Evolutionary conservation across 805 yeast genomes (phyloP), one percentile per base, ranked within the genome.

Genomic region (Kluyveromyces dobzhanskii): DNA sequence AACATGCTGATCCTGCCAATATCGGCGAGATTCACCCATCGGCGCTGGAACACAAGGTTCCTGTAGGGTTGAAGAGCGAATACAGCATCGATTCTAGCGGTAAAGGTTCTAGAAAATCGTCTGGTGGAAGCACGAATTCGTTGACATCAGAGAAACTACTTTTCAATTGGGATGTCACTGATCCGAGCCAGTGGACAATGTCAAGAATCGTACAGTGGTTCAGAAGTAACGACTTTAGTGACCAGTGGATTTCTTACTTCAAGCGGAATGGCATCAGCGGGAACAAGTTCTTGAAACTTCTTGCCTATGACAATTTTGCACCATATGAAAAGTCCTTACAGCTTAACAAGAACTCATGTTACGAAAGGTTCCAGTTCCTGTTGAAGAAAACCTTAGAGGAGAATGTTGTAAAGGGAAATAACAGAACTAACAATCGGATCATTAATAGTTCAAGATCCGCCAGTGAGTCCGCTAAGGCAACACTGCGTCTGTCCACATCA

Each of bases 181-280:
- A 67, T 39, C 75, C 82, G 1, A 69, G 67, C 4, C 79, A 75
- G 42, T 86, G 96, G 96, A 75, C 80, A 1, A 62, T 73, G 45
- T 75, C 70, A n/a, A 67, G 82, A 38, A 88, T 86, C 1, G 43
- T 69, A 0, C 55, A 63, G 35, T 87, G 95, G 94, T 66, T 87
- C 18, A 78, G 71, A 6, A 49, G 59, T n/a, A 71, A 86, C 54
- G 69, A 72, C 16, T 87, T 87, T 59, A 80, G 81, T 47, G 73
- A 70, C 3, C 65, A 79, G 11, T 87, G 96, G 96, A 65, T 72
- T n/a, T 72, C 67, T 4, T 71, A 78, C 13, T 82, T 87, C 57
- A 62, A 63, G 30, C 67, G 67, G 31, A 68, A 76, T 44, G 73
- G 75, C 36, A 65, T 87, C 3, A 63, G 69, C 8, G 86, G 87